phyloP scores from a whole-genome alignment of 495 filamentous ascomycete genomes.

The Letharia columbiana region DNA sequence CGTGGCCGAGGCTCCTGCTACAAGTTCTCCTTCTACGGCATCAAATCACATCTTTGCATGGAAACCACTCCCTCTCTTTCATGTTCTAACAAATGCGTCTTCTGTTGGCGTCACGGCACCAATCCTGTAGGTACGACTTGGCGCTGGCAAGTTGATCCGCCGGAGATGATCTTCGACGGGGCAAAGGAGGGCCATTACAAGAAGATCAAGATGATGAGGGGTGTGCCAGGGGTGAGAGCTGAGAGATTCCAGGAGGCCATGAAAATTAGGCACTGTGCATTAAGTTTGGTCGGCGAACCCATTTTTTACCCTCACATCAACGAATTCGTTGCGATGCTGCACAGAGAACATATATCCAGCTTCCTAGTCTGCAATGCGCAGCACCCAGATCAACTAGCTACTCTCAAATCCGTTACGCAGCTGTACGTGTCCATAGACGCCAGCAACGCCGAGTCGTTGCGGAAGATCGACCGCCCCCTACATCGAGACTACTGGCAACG shows the following conservation, averaged over 20 bases:
- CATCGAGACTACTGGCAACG: conserved; percentile 98
- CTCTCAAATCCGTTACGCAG: conserved; percentile 76
- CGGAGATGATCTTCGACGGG: conserved; percentile 78
- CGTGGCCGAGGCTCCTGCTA: conserved; percentile 92
- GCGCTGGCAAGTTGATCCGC: conserved; percentile 90
- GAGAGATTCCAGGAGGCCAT: conserved; percentile 90
- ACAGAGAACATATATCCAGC: conserved; percentile 76
- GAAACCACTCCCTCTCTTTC: conserved; percentile 91
- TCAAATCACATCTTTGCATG: conserved; percentile 93
- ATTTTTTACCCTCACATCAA: conserved; percentile 99
- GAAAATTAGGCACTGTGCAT: conserved; percentile 83
- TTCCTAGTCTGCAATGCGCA: conserved; percentile 99
- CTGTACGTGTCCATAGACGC: conserved; percentile 95
- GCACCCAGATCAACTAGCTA: conserved; percentile 81
- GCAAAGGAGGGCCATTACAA: conserved; percentile 87
- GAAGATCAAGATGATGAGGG: conserved; percentile 95
- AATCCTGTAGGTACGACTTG: conserved; percentile 94
- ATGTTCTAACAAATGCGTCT: conserved; percentile 96
- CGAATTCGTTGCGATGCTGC: conserved; percentile 71
- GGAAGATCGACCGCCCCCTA: conserved; percentile 80
- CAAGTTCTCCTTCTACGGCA: conserved; percentile 95
- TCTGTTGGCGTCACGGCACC: conserved; percentile 96
- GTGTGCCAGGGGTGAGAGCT: conserved; percentile 83
- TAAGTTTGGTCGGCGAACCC: conserved; percentile 86
- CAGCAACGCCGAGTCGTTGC: conserved; percentile 76